Percentiles rank a stretch among this genome's conserved stretches.
Conservation (phyloP, 139 green algal genomes). For the Picochlorum sp. region DNA sequence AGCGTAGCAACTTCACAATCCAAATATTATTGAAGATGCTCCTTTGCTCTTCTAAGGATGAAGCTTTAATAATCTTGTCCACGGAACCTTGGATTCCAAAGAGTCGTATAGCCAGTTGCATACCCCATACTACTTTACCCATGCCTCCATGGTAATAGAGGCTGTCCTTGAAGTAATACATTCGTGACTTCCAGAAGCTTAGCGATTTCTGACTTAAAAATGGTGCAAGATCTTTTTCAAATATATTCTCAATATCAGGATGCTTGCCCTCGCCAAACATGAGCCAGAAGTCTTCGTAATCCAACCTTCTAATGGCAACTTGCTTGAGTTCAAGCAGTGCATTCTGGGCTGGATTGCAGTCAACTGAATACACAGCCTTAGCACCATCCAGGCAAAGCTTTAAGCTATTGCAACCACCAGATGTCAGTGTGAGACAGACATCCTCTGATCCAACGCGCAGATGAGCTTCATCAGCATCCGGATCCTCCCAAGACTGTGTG, state of each 20-base stretch:
- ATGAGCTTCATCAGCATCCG: constrained; percentile 19
- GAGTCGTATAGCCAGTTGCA: constrained; percentile 33
- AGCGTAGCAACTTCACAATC: constrained; percentile 52
- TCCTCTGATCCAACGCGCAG: constrained; percentile 48
- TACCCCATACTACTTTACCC: constrained; percentile 71
- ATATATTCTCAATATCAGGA: constrained; percentile 66
- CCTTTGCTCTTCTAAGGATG: constrained; percentile 69
- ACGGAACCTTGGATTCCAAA: constrained; percentile 43
- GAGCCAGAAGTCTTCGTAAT: constrained; percentile 87
- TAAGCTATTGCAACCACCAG: constrained; percentile 94
- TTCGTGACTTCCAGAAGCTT: constrained; percentile 77
- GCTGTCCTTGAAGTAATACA: constrained; percentile 87
- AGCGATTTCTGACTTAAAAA: constrained; percentile 74
- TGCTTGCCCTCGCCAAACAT: constrained; percentile 75
- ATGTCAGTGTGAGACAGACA: constrained; percentile 88
- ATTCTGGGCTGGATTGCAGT: constrained; percentile 96
- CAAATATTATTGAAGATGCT: constrained; percentile 61
- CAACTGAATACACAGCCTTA: constrained; percentile 78
- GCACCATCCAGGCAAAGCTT: constrained; percentile 80
- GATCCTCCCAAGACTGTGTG: constrained; percentile 97
- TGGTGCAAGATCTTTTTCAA: constrained; percentile 75
- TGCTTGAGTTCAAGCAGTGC: constrained; percentile 93
- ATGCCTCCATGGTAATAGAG: constrained; percentile 96
- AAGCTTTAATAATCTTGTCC: constrained; percentile 52
- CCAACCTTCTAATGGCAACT: constrained; percentile 66